These are phyloP conservation scores for Darksidea phi DNA, from an alignment of 495 filamentous ascomycete species.

Conservation along the genomic window DNA sequence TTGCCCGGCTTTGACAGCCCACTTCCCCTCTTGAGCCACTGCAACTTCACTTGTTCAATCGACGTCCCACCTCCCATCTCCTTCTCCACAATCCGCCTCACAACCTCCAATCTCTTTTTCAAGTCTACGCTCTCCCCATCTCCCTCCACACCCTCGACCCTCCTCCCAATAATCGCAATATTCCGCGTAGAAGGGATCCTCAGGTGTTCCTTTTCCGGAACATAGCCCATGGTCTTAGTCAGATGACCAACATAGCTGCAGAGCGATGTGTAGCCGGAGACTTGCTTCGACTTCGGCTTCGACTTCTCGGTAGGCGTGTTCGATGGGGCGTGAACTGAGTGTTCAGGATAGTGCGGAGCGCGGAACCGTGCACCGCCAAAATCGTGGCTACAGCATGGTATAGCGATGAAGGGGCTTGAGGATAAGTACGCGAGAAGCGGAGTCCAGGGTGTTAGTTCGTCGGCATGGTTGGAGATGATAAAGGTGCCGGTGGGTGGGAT, in stretches of 20 bases:
- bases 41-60: constrained; percentile 14
- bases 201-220: constrained; percentile 73
- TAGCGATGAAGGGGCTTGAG: constrained; percentile 76
- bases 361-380: constrained; percentile 72
- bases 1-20: constrained; percentile 25
- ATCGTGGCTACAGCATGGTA: constrained; percentile 92
- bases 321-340: neutral
- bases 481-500: constrained; percentile 75
- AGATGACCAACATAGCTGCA: constrained; percentile 68
- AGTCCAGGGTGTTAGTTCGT: constrained; percentile 94
- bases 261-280: constrained; percentile 70
- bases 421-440: constrained; percentile 79
- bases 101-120: constrained; percentile 17
- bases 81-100: constrained; percentile 20
- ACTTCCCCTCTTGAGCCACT: constrained; percentile 23
- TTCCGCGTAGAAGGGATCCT: constrained; percentile 91
- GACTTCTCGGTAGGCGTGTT: neutral
- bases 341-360: constrained; percentile 34
- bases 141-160: neutral
- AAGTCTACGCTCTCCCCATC: neutral
- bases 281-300: constrained; percentile 24
- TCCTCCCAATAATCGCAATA: constrained; percentile 66
- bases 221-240: constrained; percentile 68
- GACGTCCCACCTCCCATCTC: constrained; percentile 15
- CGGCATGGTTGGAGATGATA: constrained; percentile 93